Percentiles rank a stretch among this genome's conserved stretches.
Conservation (phyloP, 331 rosid genomes). For the Quercus tomentella region DNA sequence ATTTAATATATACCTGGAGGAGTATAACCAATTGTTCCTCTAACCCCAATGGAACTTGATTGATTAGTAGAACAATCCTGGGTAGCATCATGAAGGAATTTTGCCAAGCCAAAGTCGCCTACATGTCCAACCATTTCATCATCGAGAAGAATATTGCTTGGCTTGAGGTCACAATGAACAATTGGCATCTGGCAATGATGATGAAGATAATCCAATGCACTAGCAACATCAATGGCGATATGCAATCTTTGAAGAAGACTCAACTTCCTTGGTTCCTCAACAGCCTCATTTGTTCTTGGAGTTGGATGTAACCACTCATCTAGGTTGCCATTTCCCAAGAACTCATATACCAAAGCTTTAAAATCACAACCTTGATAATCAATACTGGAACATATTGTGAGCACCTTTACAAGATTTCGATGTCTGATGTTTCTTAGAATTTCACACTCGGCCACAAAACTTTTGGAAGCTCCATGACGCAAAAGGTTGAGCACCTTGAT, state of each 20-base stretch:
- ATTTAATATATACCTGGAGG: conserved; percentile 45
- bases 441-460: conserved; percentile 44
- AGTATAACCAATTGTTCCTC: conserved; percentile 50
- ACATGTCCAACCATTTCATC: conserved; percentile 45
- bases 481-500: conserved; percentile 46
- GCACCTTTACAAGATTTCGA: conserved; percentile 52
- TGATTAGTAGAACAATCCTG: background rate
- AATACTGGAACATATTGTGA: conserved; percentile 38
- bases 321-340: conserved; percentile 42
- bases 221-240: conserved; percentile 50
- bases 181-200: conserved; percentile 35
- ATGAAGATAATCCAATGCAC: conserved; percentile 52
- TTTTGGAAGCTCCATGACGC: conserved; percentile 39
- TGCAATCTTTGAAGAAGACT: conserved; percentile 35
- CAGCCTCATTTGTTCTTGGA: background rate
- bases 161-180: conserved; percentile 62
- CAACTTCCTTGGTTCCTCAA: conserved; percentile 10
- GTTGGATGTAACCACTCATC: conserved; percentile 45
- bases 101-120: conserved; percentile 62
- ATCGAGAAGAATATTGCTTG: conserved; percentile 58
- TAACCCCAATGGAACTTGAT: conserved; percentile 22
- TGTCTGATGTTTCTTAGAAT: conserved; percentile 38
- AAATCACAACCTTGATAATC: conserved; percentile 49
- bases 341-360: conserved; percentile 46
- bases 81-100: conserved; percentile 31